Evolutionary conservation across 2,329 filamentous ascomycete species (phyloP), one percentile per base, ranked within the genome.

Genomic region (Fusarium longipes): DNA sequence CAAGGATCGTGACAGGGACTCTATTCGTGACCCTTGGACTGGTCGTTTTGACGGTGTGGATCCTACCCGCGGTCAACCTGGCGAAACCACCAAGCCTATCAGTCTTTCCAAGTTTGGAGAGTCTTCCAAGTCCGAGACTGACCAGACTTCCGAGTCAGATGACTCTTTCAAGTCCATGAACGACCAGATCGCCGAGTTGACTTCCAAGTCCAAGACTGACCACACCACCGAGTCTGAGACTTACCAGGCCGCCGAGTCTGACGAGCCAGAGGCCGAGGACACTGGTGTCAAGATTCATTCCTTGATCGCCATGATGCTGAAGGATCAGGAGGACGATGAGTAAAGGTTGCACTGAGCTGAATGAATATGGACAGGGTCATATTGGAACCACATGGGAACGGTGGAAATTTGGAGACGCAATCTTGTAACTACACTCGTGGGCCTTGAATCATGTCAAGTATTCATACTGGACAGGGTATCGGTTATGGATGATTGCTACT

Each of bases 331-430:
- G n/a, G 9, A 6, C 20, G 8, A 8, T 2, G 14, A 49, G 1
- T 49, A 9, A 38, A 4, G 5, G 11, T 4, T 8, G 6, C 15
- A 14, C 8, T 8, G 7, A 5, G 6, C 14, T 9, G 8, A 5
- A 3, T 5, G 7, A 14, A 2, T 6, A n/a, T n/a, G 4, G 10
- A 5, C 0, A 9, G 2, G 18, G 6, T 22, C 1, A 14, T 12
- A 11, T 6, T 3, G 4, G 27, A 11, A 7, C 9, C 6, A 7
- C 15, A 20, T 3, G 8, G 20, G 4, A 8, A 10, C 2, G 8
- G 4, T 6, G 8, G 12, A 10, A 2, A 1, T 0, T 18, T n/a
- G 11, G 11, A 18, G 17, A 20, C 15, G 15, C 17, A 10, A n/a
- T 24, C 3, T 33, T 47, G 29, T 33, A 22, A 47, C 18, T 8